phyloP scores from a whole-genome alignment of 2,329 filamentous ascomycete genomes.

The Claviceps sp. region DNA sequence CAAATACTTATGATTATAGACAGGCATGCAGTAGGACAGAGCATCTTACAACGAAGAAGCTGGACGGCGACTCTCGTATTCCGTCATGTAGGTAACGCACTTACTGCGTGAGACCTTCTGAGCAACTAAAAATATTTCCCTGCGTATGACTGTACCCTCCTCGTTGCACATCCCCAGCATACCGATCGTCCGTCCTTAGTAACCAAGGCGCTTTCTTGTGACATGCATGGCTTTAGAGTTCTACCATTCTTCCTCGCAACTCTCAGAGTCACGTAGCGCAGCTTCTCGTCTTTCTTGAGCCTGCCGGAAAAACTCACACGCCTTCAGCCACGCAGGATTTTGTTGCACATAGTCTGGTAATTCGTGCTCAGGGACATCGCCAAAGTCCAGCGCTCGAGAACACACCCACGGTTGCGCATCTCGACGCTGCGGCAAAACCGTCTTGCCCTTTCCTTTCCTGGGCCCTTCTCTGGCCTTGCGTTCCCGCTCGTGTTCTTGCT shows the following conservation, averaged over 20 bases:
- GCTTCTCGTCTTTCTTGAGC: background rate
- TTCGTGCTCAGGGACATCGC: conserved; percentile 23
- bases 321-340: conserved; percentile 32
- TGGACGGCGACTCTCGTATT: too few relatives aligned
- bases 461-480: background rate
- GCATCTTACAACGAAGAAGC: too few relatives aligned
- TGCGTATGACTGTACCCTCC: too few relatives aligned
- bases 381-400: conserved; percentile 21
- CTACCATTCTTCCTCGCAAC: conserved; percentile 11
- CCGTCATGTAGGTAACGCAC: too few relatives aligned
- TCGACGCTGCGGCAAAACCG: background rate
- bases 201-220: too few relatives aligned
- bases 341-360: conserved; percentile 30
- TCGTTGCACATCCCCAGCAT: too few relatives aligned
- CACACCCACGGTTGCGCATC: conserved; percentile 18
- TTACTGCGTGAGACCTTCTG: too few relatives aligned
- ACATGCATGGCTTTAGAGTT: conserved; percentile 7
- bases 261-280: conserved; percentile 7
- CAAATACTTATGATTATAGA: too few relatives aligned
- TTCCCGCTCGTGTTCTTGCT: conserved; percentile 7
- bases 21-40: too few relatives aligned
- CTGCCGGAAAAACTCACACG: conserved; percentile 24
- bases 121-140: too few relatives aligned
- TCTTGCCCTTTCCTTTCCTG: too few relatives aligned
- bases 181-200: too few relatives aligned